These are phyloP conservation scores for Suillus americanus DNA, from an alignment of 768 basidiomycete genomes.

Conservation along the genomic window DNA sequence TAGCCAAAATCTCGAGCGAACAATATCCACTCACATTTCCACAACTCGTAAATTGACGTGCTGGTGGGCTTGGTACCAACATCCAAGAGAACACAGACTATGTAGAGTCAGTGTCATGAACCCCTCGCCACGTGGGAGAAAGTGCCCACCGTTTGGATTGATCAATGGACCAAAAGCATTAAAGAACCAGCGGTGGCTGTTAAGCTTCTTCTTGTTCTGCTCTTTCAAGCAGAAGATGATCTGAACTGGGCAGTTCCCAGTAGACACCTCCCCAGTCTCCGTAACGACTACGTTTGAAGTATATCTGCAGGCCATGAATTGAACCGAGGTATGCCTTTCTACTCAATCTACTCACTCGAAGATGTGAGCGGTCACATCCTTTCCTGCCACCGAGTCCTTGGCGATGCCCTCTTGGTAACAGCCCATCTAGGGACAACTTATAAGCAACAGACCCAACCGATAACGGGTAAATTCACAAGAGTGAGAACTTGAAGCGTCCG, in stretches of 20 bases:
- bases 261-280: slow-evolving; percentile 76
- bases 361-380: slow-evolving; percentile 91
- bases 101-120: slow-evolving; percentile 1
- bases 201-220: slow-evolving; percentile 96
- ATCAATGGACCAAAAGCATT: slow-evolving; percentile 91
- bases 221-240: slow-evolving; percentile 91
- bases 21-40: slow-evolving; percentile 64
- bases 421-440: slow-evolving; percentile 58
- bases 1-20: background rate
- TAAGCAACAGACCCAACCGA: background rate
- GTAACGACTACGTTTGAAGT: slow-evolving; percentile 79
- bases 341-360: slow-evolving; percentile 62
- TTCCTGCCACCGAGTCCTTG: slow-evolving; percentile 84
- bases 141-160: slow-evolving; percentile 69
- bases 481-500: slow-evolving; percentile 88
- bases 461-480: slow-evolving; percentile 47
- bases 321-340: background rate
- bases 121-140: background rate
- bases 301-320: slow-evolving; percentile 44
- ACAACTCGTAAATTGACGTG: slow-evolving; percentile 93
- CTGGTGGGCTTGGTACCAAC: slow-evolving; percentile 95
- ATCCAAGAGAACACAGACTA: slow-evolving; percentile 88
- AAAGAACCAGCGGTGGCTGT: slow-evolving; percentile 97
- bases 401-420: slow-evolving; percentile 88
- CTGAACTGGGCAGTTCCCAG: slow-evolving; percentile 78